phyloP scores from a whole-genome alignment of 1,284 basidiomycete genomes.

The Lignosus rhinocerotis region DNA sequence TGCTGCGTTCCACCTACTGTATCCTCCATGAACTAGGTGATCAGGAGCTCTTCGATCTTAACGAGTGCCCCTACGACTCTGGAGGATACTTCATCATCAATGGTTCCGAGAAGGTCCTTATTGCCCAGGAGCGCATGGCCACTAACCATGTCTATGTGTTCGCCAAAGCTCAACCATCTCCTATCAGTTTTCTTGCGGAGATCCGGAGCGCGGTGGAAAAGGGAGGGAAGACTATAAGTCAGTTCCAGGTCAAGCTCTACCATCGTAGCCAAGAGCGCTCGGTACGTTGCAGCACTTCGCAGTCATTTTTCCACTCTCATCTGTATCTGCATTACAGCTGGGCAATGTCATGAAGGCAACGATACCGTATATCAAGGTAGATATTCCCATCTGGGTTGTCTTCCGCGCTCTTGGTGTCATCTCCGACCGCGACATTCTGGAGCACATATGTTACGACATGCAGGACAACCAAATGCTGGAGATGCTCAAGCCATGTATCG shows the following conservation, averaged over 20 bases:
- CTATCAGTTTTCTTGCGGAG: slow-evolving; percentile 95
- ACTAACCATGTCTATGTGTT: slow-evolving; percentile 99
- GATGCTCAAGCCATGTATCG: slow-evolving; percentile 98
- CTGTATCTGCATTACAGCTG: slow-evolving; percentile 44
- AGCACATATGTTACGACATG: slow-evolving; percentile 98
- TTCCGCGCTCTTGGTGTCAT: slow-evolving; percentile 98
- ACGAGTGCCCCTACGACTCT: slow-evolving; percentile 98
- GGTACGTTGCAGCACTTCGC: slow-evolving; percentile 45
- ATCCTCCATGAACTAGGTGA: slow-evolving; percentile 83
- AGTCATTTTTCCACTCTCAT: background rate
- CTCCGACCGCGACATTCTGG: slow-evolving; percentile 95
- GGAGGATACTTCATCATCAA: slow-evolving; percentile 99
- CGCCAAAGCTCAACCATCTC: slow-evolving; percentile 95
- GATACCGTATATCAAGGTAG: slow-evolving; percentile 97
- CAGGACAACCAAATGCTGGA: slow-evolving; percentile 96
- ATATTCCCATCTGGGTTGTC: slow-evolving; percentile 98
- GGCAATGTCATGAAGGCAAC: slow-evolving; percentile 97
- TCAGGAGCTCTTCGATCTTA: slow-evolving; percentile 84
- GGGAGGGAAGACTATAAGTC: slow-evolving; percentile 97
- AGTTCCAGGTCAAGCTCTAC: slow-evolving; percentile 98
- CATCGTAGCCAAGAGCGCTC: slow-evolving; percentile 86
- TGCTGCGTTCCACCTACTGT: slow-evolving; percentile 96
- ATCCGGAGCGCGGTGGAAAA: slow-evolving; percentile 98
- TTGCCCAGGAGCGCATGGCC: slow-evolving; percentile 99
- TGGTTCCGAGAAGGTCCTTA: slow-evolving; percentile 98